Percentiles rank a stretch among this genome's conserved stretches.
Conservation (phyloP, 495 filamentous ascomycete species). For the Aspergillus incahuasiensis region DNA sequence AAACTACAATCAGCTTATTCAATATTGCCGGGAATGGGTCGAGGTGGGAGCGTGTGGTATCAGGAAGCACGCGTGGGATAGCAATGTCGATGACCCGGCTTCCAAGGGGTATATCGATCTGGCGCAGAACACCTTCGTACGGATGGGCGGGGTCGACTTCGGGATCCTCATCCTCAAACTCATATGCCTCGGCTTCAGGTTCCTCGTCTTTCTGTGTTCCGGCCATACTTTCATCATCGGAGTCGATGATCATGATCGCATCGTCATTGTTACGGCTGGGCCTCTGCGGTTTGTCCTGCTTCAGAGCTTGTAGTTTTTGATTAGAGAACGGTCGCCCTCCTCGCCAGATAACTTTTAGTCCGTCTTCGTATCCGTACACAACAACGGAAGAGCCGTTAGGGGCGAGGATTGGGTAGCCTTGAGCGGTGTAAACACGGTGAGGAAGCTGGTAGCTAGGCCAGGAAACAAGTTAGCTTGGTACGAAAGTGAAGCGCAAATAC, state of each 20-base stretch:
- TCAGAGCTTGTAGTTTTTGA: conserved; percentile 21
- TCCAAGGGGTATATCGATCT: conserved; percentile 63
- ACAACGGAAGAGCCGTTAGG: conserved; percentile 83
- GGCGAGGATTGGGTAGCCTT: conserved; percentile 69
- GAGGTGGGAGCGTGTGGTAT: conserved; percentile 37
- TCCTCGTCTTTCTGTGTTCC: conserved; percentile 27
- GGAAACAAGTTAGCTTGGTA: neutral
- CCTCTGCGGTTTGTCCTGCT: conserved; percentile 26
- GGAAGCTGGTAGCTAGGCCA: conserved; percentile 66
- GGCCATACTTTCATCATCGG: conserved; percentile 63
- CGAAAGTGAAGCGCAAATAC: conserved; percentile 2
- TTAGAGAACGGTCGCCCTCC: conserved; percentile 65
- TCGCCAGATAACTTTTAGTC: conserved; percentile 73
- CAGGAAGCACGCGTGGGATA: conserved; percentile 51
- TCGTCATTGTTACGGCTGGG: conserved; percentile 44
- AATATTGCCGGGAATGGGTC: conserved; percentile 58
- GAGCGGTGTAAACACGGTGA: conserved; percentile 66
- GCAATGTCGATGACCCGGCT: conserved; percentile 57
- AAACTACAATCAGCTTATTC: conserved; percentile 61
- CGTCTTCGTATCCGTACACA: conserved; percentile 76
- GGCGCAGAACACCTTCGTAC: conserved; percentile 55
- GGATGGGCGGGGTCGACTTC: conserved; percentile 53
- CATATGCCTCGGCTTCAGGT: conserved; percentile 35
- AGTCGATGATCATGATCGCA: conserved; percentile 72
- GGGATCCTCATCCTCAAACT: conserved; percentile 55